Conservation (phyloP, 306 rosid species). For the Medicago ruthenica region DNA sequence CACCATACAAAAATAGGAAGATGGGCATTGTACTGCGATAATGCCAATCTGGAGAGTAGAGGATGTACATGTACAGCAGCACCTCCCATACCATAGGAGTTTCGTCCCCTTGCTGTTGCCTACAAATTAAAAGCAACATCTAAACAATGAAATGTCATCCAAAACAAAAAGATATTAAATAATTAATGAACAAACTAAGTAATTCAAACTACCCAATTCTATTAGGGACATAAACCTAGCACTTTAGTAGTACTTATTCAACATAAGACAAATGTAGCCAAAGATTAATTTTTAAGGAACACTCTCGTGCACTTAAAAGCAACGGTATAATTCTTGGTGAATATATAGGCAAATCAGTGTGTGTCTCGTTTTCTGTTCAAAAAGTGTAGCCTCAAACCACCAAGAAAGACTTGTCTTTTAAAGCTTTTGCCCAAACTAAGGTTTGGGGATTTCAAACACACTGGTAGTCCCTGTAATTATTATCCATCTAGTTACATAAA, state of each 20-base stretch:
- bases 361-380: not conserved
- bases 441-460: constrained; percentile 15
- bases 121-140: constrained; percentile 52
- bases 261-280: constrained; percentile 25
- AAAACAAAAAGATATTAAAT: constrained; percentile 33
- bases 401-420: not conserved
- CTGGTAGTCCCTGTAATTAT: not conserved
- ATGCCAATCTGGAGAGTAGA: constrained; percentile 92
- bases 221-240: constrained; percentile 6
- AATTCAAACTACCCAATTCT: constrained; percentile 30
- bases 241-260: constrained; percentile 23
- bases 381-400: not conserved
- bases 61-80: constrained; percentile 88
- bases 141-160: constrained; percentile 47
- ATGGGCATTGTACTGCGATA: constrained; percentile 85
- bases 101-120: constrained; percentile 93
- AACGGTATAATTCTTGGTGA: not conserved
- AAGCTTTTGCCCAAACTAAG: constrained; percentile 1
- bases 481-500: constrained; percentile 9
- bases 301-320: not conserved
- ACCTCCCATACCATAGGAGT: constrained; percentile 97
- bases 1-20: constrained; percentile 82
- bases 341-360: constrained; percentile 2
- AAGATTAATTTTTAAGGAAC: constrained; percentile 18
- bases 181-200: constrained; percentile 27